phyloP scores from a whole-genome alignment of 2,329 filamentous ascomycete species.

The Hysterium pulicare region DNA sequence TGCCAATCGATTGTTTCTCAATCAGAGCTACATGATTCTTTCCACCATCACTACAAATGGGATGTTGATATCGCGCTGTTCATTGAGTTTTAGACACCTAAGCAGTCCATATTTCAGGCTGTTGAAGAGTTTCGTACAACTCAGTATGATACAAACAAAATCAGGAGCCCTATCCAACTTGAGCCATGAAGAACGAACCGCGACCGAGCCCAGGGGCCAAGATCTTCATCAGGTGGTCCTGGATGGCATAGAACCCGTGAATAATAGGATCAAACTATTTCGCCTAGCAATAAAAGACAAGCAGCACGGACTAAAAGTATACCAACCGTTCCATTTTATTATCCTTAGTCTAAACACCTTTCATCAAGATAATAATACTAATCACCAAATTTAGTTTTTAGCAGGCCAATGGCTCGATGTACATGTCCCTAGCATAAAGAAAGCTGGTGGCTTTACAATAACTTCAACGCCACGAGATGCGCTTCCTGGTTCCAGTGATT shows the following conservation, averaged over 20 bases:
- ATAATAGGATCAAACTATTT: slow-evolving; percentile 65
- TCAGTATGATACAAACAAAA: slow-evolving; percentile 25
- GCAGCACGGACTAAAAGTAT: slow-evolving; percentile 48
- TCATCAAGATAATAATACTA: too few species aligned
- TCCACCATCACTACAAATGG: too few species aligned
- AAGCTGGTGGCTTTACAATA: slow-evolving; percentile 84
- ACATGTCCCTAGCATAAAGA: slow-evolving; percentile 64
- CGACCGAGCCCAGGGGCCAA: slow-evolving; percentile 66
- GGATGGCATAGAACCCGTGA: slow-evolving; percentile 60
- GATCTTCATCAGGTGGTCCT: slow-evolving; percentile 63
- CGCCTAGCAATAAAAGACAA: slow-evolving; percentile 57
- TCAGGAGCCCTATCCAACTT: slow-evolving; percentile 27
- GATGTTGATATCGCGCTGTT: too few species aligned
- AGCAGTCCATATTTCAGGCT: too few species aligned
- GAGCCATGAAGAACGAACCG: slow-evolving; percentile 68
- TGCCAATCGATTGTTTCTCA: too few species aligned
- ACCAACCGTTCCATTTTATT: slow-evolving; percentile 13
- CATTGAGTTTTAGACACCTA: too few species aligned
- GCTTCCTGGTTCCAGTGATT: slow-evolving; percentile 18
- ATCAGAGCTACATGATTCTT: too few species aligned
- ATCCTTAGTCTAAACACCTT: slow-evolving; percentile 15
- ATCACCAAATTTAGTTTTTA: slow-evolving; percentile 56
- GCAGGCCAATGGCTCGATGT: slow-evolving; percentile 89
- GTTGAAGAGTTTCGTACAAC: not conserved
- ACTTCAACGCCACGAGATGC: slow-evolving; percentile 68